Base-by-base conservation (phyloP, 2,329 filamentous ascomycete genomes). In the Drechslerella coelobrocha region DNA sequence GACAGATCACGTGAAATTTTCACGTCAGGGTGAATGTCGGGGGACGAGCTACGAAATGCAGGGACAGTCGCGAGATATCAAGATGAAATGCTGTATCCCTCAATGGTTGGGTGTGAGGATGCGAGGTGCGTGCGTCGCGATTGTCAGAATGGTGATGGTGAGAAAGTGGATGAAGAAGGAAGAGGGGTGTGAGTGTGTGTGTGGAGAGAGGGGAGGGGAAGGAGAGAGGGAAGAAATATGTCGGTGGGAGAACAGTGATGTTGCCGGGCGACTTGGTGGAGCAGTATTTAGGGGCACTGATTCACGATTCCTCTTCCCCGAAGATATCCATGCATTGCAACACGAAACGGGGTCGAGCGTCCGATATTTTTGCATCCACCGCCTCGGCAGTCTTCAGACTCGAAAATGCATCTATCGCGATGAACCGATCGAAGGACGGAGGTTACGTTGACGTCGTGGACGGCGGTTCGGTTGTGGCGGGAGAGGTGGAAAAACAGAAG, bases 301-400 rank as follows among this genome's bases (percentile, higher is more conserved):
- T 63, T 63, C 66, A 63, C 66, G 39, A 37, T 31, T 52, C 39
- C 26, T 59, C 55, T 60, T 48, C 50, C 45, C 59, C 59, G 59
- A 51, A 53, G 56, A 62, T 55, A 63, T 54, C 59, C 66, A 61
- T 37, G 50, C 66, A 71, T 71, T 71, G 66, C 66, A 71, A 61
- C 53, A 59, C 59, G 48, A 47, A 50, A 63, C 50, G 39, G 48
- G 45, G 51, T 21, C 29, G 29, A 26, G 50, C 52, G 59, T 54
- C 23, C 51, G 34, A 43, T 23, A 63, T 54, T 48, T 60, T 29
- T 21, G 41, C 23, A 45, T 71, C 66, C 66, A 71, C 66, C 66
- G 39, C 66, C 57, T 59, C 53, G 48, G 66, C 47, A 37, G 43
- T 39, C 51, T 29, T 60, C 41, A 21, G 27, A 54, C 23, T 27